Evolutionary conservation across 2,329 filamentous ascomycete species (phyloP).

Genomic region (Fusarium mundagurra): DNA sequence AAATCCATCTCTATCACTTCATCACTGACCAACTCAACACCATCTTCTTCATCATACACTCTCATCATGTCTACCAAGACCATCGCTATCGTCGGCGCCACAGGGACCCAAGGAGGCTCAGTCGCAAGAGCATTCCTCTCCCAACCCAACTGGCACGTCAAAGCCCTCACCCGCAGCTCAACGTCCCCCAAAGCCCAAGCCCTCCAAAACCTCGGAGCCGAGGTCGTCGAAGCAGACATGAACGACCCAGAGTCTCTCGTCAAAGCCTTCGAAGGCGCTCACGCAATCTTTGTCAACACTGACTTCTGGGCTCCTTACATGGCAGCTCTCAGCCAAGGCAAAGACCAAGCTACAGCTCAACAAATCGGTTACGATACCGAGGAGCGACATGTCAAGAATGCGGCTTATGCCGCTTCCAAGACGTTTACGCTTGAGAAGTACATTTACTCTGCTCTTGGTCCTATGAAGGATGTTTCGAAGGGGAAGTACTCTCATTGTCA

Average conservation of each 20-base stretch:
- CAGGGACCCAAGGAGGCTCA: slow-evolving; percentile 59
- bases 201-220: slow-evolving; percentile 51
- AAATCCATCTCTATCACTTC: rapidly evolving
- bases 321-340: slow-evolving; percentile 48
- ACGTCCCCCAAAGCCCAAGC: slow-evolving; percentile 51
- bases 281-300: slow-evolving; percentile 62
- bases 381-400: slow-evolving; percentile 61
- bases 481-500: slow-evolving; percentile 56
- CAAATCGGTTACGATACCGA: slow-evolving; percentile 57
- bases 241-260: slow-evolving; percentile 51
- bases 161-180: slow-evolving; percentile 56
- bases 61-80: slow-evolving; percentile 39
- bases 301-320: slow-evolving; percentile 61
- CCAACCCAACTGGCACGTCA: slow-evolving; percentile 52
- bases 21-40: rapidly evolving
- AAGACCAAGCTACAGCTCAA: slow-evolving; percentile 47
- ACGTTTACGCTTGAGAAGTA: slow-evolving; percentile 54
- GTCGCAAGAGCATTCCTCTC: slow-evolving; percentile 56
- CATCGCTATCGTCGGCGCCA: slow-evolving; percentile 57
- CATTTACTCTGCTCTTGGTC: slow-evolving; percentile 60
- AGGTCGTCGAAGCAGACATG: slow-evolving; percentile 57
- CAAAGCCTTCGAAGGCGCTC: slow-evolving; percentile 53
- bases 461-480: slow-evolving; percentile 55
- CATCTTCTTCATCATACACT: background rate
- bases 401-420: slow-evolving; percentile 59